Base-by-base conservation (phyloP, 495 filamentous ascomycete species). In the Penicillium flavigenum region DNA sequence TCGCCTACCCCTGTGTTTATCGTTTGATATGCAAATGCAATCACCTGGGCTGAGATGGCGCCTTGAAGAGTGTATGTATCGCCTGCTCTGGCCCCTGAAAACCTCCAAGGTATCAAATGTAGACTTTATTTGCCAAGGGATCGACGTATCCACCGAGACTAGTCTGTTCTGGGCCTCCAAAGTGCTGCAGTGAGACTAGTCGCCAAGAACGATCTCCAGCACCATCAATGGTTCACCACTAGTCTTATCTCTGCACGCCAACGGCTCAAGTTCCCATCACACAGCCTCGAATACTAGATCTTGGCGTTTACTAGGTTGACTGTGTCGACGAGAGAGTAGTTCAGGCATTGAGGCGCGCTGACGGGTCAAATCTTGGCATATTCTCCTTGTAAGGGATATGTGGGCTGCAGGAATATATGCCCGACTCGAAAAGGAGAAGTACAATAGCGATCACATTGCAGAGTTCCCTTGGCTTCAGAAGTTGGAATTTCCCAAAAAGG, bases 281-380 rank as follows among this genome's bases (percentile, higher is more conserved):
- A 67, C 62, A 64, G 64, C 62, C 64, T 63, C 61, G 50, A 26
- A 51, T 54, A 12, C 59, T 44, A 22, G 4, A 54, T 27, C 44
- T 55, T 47, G 32, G 53, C 31, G 32, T 8, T 39, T 22, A 47
- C 22, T 20, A 48, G 8, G 27, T 36, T 55, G 52, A 55, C 17
- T 24, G 10, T n/a, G n/a, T 27, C 39, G 22, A 55, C 22, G 29
- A 19, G 19, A 38, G 5, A 4, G 53, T 32, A 38, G 43, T 29
- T 31, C 36, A 19, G 22, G 34, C 4, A 12, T 22, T 47, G 19
- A 42, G 31, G 29, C 0, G 12, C 20, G 43, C 43, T 55, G 52
- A 55, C 32, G 16, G 22, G n/a, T 47, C 9, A 5, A 10, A 47
- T 36, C 53, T 55, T 55, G 53, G 53, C 53, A 42, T n/a, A 9